A percentile compares a stretch with the other conserved stretches of the same genome.
phyloP scores from a whole-genome alignment of 129 eudicot species.

The Kitagawia praeruptora region DNA sequence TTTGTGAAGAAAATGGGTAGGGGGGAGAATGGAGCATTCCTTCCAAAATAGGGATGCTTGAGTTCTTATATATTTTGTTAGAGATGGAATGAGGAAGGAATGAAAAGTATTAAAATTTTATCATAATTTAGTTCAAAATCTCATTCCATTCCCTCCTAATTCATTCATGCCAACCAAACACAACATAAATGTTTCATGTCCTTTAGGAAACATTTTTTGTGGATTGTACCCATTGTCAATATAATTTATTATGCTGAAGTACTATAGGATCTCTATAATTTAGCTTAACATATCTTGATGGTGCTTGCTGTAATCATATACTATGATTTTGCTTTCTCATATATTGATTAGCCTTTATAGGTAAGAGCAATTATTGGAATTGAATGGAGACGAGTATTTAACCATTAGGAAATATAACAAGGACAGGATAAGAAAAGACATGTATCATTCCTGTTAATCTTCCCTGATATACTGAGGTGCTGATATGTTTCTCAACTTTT shows the following conservation, averaged over 20 bases:
- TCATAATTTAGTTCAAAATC: too few relatives aligned
- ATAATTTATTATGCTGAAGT: neutral
- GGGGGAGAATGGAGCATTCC: too few relatives aligned
- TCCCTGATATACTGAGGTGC: neutral
- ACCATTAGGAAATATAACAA: neutral
- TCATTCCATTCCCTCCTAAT: too few relatives aligned
- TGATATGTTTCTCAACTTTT: constrained; percentile 11
- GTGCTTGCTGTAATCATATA: neutral
- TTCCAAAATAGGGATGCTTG: too few relatives aligned
- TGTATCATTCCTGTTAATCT: neutral
- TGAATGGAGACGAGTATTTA: neutral
- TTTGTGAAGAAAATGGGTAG: too few relatives aligned
- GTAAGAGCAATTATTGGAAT: neutral
- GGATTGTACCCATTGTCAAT: neutral
- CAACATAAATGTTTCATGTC: neutral
- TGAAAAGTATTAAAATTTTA: too few relatives aligned
- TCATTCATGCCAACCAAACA: too few relatives aligned
- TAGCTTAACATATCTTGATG: neutral
- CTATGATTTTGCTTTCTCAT: neutral
- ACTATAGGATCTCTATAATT: neutral
- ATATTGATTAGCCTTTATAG: neutral
- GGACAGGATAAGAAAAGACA: neutral
- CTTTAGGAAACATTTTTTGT: neutral
- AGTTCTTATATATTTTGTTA: too few relatives aligned
- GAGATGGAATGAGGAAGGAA: too few relatives aligned